phyloP scores from a whole-genome alignment of 306 rosid species.

The Senna tora region DNA sequence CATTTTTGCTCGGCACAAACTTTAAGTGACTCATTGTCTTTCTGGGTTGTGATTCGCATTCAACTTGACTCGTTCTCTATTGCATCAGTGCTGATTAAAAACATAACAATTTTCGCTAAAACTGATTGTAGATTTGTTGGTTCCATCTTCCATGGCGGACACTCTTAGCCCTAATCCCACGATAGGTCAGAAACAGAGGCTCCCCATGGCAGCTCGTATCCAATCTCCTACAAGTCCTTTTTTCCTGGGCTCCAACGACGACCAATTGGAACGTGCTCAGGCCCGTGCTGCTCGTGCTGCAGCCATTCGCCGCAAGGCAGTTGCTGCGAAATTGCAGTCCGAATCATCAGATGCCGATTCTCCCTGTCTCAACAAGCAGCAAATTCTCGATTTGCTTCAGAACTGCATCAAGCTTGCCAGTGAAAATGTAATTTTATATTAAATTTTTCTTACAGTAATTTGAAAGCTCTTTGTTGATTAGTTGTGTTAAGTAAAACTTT shows the following conservation, averaged over 20 bases:
- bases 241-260: conserved; percentile 83
- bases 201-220: conserved; percentile 67
- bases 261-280: conserved; percentile 85
- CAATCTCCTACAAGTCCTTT: conserved; percentile 91
- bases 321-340: conserved; percentile 41
- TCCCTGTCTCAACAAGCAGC: conserved; percentile 70
- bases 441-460: background rate
- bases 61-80: too few species aligned
- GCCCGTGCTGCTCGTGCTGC: conserved; percentile 96
- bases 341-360: conserved; percentile 34
- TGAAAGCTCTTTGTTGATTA: background rate
- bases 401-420: conserved; percentile 98
- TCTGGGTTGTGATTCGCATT: too few species aligned
- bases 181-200: conserved; percentile 55
- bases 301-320: conserved; percentile 68
- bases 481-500: background rate
- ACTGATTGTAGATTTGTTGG: background rate
- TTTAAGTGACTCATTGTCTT: too few species aligned
- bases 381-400: conserved; percentile 86
- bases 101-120: conserved; percentile 33
- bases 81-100: too few species aligned
- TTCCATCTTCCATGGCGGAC: conserved; percentile 60
- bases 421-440: conserved; percentile 63
- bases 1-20: too few species aligned
- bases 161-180: conserved; percentile 67